Evolutionary conservation across 139 green algal genomes (phyloP), one percentile per base, ranked within the genome.

Genomic region (Asterochloris erici): DNA sequence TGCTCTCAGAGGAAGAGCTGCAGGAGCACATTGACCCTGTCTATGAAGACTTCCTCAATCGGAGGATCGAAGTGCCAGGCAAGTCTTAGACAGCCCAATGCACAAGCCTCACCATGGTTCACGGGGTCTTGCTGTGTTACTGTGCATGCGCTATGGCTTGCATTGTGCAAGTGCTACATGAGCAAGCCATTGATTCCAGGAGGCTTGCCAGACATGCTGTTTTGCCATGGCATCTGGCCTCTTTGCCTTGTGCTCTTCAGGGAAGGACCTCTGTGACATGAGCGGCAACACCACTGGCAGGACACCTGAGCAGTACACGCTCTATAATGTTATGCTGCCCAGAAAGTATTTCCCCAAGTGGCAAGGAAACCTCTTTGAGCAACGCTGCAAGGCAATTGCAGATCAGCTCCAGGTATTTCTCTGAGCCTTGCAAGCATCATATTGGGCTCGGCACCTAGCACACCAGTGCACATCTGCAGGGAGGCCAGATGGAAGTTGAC

Each of bases 261-360:
- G 90, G 17, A 88, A 87, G 38, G 91, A 95, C 76, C 78, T 93
- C 13, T 94, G 90, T 84, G 91, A 95, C 78, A 94, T 94, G 89
- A 87, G 75, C 38, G 89, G 89, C 12, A 85, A 78, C 26, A 79
- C 82, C 17, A 21, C 21, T 62, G 84, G 74, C 15, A 82, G 86
- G 9, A 81, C 77, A 1, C 84, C 84, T 63, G 85, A 92, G 26
- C 28, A 92, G 61, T 94, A 88, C 84, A 93, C 85, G 4, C 84
- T 93, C 26, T 92, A 92, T 82, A 95, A 95, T 79, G 90, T 93
- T 1, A 94, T 95, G 89, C 83, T 94, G 66, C 91, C 91, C 0
- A 70, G 90, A 21, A 85, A 74, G 29, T 95, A 95, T 79, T 84
- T 90, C 74, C 90, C 91, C 29, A 29, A 12, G 0, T 88, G 85